Conservation (phyloP, 2,329 filamentous ascomycete species). For the Diaporthe vaccinii region DNA sequence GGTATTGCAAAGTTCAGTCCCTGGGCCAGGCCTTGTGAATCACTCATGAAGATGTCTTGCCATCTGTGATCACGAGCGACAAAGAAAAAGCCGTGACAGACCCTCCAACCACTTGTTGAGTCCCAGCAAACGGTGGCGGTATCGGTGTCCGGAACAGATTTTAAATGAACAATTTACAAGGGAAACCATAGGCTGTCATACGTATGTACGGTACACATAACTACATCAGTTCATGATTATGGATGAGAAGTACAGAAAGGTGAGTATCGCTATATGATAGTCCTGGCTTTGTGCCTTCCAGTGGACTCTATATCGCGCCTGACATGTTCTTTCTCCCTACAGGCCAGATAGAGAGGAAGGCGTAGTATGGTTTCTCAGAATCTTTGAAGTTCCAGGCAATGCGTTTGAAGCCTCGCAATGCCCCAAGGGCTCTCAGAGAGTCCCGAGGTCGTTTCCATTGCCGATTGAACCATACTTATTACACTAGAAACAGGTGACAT, state of each 20-base stretch:
- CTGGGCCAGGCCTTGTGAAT: neutral
- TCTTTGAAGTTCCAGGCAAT: neutral
- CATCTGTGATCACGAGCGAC: neutral
- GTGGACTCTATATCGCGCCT: too few relatives aligned
- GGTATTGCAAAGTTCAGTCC: too few relatives aligned
- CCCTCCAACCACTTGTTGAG: too few relatives aligned
- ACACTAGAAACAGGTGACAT: neutral
- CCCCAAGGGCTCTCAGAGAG: neutral
- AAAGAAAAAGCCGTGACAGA: too few relatives aligned
- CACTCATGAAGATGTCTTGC: neutral
- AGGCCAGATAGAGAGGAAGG: too few relatives aligned
- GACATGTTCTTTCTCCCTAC: too few relatives aligned
- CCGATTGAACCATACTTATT: too few relatives aligned
- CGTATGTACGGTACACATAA: too few relatives aligned
- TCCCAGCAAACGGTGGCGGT: neutral
- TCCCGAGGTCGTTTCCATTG: neutral
- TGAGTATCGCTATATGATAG: neutral
- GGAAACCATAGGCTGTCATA: neutral
- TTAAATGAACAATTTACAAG: neutral
- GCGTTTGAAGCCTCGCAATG: too few relatives aligned
- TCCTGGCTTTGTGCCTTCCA: neutral
- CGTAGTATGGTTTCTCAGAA: too few relatives aligned
- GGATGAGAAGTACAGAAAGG: too few relatives aligned
- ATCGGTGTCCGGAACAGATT: neutral
- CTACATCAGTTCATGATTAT: too few relatives aligned